A percentile compares a stretch with the other conserved stretches of the same genome.
phyloP scores from a whole-genome alignment of 2,329 filamentous ascomycete genomes.

The Colletotrichum navitas region DNA sequence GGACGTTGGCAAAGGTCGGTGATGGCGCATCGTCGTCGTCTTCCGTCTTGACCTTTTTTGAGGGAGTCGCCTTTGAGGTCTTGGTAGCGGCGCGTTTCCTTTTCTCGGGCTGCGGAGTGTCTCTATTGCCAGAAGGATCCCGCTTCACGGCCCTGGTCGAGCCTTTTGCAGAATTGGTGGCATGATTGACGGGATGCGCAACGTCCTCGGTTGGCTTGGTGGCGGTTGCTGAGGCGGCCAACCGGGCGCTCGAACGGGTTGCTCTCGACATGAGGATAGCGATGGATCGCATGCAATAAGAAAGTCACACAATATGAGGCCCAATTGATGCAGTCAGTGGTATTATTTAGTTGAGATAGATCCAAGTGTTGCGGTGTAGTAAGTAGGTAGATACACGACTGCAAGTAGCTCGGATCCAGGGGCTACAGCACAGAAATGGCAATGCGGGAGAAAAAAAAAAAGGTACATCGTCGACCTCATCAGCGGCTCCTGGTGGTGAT shows the following conservation, averaged over 20 bases:
- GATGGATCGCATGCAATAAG: not conserved
- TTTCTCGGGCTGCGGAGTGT: constrained; percentile 14
- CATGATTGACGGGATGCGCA: not conserved
- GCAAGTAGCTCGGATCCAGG: constrained; percentile 5
- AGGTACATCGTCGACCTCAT: constrained; percentile 13
- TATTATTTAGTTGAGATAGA: not conserved
- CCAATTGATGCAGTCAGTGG: not conserved
- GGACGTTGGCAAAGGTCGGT: constrained; percentile 14
- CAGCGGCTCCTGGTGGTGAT: constrained; percentile 38
- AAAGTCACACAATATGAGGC: not conserved
- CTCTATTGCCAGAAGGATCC: not conserved
- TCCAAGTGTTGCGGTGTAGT: not conserved
- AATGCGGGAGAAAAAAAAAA: constrained; percentile 20
- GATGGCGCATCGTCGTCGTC: constrained; percentile 23
- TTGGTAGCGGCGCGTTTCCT: constrained; percentile 31
- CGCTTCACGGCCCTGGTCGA: not conserved
- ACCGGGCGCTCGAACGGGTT: constrained; percentile 40
- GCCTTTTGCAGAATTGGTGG: not conserved
- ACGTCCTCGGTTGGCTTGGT: not conserved
- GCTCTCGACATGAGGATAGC: constrained; percentile 34
- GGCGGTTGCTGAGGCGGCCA: constrained; percentile 19
- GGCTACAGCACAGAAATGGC: constrained; percentile 6
- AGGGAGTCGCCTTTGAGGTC: constrained; percentile 12
- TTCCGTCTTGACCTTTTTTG: constrained; percentile 42
- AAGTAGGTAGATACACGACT: not conserved